Base-by-base conservation (phyloP, 257 asterid species). In the Solanum chiquidenum region DNA sequence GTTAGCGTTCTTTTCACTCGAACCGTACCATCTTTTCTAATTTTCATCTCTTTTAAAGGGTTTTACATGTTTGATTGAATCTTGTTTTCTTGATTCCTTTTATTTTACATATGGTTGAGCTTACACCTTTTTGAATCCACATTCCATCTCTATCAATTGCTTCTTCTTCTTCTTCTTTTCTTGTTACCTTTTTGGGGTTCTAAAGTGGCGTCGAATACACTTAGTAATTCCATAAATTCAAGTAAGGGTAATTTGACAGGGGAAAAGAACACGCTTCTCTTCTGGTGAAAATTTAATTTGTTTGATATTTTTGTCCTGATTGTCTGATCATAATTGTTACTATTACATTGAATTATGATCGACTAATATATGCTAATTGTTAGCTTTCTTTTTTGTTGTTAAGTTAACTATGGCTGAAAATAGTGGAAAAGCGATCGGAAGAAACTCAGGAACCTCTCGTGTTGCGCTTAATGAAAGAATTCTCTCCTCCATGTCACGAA, bases 401-500 rank as follows among this genome's bases (percentile, higher is more conserved):
- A 55, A 88, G 94, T 79, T 86, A 90, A 87, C 86, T 31, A 94
- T 95, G 98, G 94, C 92, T 62, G 92, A 91, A n/a, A 85, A 87
- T 37, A 84, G 73, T 83, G 90, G 38, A 88, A 77, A 76, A 31
- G 91, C 76, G 64, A 72, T 33, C 21, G 93, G 87, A 52, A 91
- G 46, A 90, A 83, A 87, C 83, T 83, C 87, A 10, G 91, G 83
- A 29, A 91, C 66, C 84, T 66, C 92, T 72, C 92, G 87, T 64
- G 90, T 66, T 86, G 91, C 83, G 82, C 97, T 96, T 62, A 95
- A 95, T 87, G 96, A 96, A 88, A 91, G 98, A 91, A 96, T 96
- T 75, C 94, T 95, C 68, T 93, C 96, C 69, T 94, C 99, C 33
- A 91, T 96, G 95, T 91, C 97, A 2, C 89, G 93, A 64, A 91